These are phyloP conservation scores for Carnegiea gigantea DNA, from an alignment of 179 eudicot genomes.

Conservation along the genomic window DNA sequence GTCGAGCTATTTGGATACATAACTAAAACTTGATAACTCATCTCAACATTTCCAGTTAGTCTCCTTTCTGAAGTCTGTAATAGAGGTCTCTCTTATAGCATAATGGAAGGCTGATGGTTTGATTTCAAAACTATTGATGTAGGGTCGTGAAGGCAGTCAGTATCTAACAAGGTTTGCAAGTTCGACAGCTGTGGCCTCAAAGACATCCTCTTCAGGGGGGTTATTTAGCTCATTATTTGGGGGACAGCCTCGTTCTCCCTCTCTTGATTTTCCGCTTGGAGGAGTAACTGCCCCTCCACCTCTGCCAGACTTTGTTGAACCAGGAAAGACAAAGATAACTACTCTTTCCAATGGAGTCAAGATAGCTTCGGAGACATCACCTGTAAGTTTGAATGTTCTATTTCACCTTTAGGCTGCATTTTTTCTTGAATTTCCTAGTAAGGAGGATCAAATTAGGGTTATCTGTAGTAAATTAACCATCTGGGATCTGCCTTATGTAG, in stretches of 20 bases:
- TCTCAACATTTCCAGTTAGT: neutral
- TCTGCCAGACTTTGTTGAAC: slow-evolving; percentile 76
- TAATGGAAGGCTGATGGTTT: slow-evolving; percentile 17
- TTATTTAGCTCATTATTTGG: slow-evolving; percentile 75
- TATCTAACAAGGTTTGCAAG: slow-evolving; percentile 61
- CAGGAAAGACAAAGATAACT: slow-evolving; percentile 72
- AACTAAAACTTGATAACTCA: neutral
- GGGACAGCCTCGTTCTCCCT: slow-evolving; percentile 54
- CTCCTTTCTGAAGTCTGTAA: neutral
- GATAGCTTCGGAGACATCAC: slow-evolving; percentile 80
- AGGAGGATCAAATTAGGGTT: neutral
- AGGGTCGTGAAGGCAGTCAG: slow-evolving; percentile 58
- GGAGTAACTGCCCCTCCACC: slow-evolving; percentile 70
- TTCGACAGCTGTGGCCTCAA: slow-evolving; percentile 65
- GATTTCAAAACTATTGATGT: slow-evolving; percentile 11
- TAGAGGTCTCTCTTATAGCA: neutral
- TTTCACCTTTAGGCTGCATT: neutral
- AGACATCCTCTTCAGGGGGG: slow-evolving; percentile 68
- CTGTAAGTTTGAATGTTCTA: slow-evolving; percentile 43
- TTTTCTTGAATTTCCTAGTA: neutral
- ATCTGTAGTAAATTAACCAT: neutral
- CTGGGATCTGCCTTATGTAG: slow-evolving; percentile 37
- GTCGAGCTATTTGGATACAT: neutral
- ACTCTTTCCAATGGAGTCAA: slow-evolving; percentile 85
- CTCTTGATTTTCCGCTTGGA: slow-evolving; percentile 76